Evolutionary conservation across 1,284 basidiomycete species (phyloP).

Genomic region (Microbotryum lychnidis-dioicae): DNA sequence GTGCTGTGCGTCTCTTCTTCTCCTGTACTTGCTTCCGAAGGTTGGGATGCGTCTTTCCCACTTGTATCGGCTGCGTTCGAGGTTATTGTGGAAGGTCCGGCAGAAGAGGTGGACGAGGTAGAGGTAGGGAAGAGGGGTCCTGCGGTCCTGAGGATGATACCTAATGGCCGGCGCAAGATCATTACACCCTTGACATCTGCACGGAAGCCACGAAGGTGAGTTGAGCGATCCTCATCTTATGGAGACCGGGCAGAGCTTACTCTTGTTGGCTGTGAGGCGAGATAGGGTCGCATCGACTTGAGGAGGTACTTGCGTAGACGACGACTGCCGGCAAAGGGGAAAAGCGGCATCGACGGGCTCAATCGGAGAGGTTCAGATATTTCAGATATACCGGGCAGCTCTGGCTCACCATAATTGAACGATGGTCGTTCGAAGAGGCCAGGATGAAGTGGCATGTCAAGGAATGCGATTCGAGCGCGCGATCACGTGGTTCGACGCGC

Average conservation of each 20-base stretch:
- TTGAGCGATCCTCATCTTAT: not conserved
- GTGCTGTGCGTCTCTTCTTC: not conserved
- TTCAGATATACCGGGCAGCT: too few species aligned
- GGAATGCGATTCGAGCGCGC: too few species aligned
- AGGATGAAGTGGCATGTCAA: too few species aligned
- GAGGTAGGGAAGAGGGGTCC: conserved; percentile 73
- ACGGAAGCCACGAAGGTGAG: not conserved
- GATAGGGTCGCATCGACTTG: conserved; percentile 68
- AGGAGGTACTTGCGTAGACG: conserved; percentile 47
- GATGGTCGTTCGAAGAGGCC: too few species aligned
- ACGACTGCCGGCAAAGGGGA: too few species aligned
- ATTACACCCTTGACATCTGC: conserved; percentile 68
- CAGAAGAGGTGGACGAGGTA: conserved; percentile 35
- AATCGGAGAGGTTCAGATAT: too few species aligned
- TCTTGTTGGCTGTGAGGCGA: conserved; percentile 66
- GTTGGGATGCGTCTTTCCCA: not conserved
- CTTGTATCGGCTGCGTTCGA: not conserved
- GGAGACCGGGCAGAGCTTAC: conserved; percentile 35
- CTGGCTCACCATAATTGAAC: too few species aligned
- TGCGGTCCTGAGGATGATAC: conserved; percentile 64
- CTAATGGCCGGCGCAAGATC: conserved; percentile 50
- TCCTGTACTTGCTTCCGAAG: not conserved
- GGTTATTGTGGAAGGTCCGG: not conserved
- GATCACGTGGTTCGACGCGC: too few species aligned
- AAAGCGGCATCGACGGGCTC: too few species aligned